These are phyloP conservation scores for Iberis amara DNA, from an alignment of 441 rosid genomes.

Conservation along the genomic window DNA sequence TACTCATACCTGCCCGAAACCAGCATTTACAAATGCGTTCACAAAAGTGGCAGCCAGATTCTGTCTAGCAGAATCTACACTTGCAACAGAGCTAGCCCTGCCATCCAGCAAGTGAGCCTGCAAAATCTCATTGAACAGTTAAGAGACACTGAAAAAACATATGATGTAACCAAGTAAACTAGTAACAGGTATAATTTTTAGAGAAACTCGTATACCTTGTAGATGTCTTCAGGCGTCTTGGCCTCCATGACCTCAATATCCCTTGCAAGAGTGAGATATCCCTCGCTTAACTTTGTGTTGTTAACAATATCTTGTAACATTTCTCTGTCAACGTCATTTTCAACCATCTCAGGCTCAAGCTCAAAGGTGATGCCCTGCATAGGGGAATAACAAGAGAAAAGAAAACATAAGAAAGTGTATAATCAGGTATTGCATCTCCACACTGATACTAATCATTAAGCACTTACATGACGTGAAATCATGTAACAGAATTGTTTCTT, in stretches of 20 bases:
- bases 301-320: constrained; percentile 76
- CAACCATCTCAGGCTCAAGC: constrained; percentile 65
- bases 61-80: constrained; percentile 91
- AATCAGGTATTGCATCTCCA: constrained; percentile 1
- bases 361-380: constrained; percentile 67
- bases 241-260: constrained; percentile 99
- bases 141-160: constrained; percentile 7
- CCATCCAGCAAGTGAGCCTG: constrained; percentile 98
- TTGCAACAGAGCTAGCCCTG: constrained; percentile 68
- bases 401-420: background rate
- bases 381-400: constrained; percentile 10
- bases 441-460: constrained; percentile 1
- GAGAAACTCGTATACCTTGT: constrained; percentile 51
- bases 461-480: constrained; percentile 83
- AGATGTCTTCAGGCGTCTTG: constrained; percentile 92
- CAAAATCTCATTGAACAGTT: constrained; percentile 18
- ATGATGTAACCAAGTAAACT: background rate
- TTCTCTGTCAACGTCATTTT: constrained; percentile 58
- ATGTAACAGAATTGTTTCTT: constrained; percentile 91
- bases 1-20: constrained; percentile 89
- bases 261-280: constrained; percentile 92
- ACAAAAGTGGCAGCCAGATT: constrained; percentile 95
- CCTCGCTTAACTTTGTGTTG: constrained; percentile 70
- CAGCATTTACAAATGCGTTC: constrained; percentile 97
- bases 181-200: background rate